Base-by-base conservation (phyloP, 192 early-diverging fungal genomes). In the Gonapodya prolifera region DNA sequence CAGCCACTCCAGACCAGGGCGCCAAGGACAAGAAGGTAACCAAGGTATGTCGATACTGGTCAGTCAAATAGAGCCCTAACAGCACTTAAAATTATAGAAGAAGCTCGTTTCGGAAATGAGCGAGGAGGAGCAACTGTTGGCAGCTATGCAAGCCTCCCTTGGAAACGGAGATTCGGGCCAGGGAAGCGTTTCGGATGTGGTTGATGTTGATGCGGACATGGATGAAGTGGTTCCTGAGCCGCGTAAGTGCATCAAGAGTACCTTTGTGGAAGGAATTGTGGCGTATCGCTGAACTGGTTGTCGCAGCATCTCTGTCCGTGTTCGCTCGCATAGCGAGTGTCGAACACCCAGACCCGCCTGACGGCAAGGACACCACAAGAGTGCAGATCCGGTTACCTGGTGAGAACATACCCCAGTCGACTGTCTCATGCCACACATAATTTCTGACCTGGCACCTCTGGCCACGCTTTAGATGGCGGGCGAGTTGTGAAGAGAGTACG, bases 121-220 rank as follows among this genome's bases (percentile, higher is more conserved):
- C 16, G 95, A 96, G 84, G 96, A 96, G 69, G 95, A 98, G 75
- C 93, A 95, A 81, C 79, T 98, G 13, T 87, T 89, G 18, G 87
- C 92, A 23, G 95, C 95, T 16, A 90, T 98, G 77, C 86, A 85
- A 30, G 94, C 92, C 0, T 95, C 94, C 33, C 83, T 91, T 2
- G 73, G 77, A 31, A 74, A 34, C 30, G 36, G 76, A 2, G 78
- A 69, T 28, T 81, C 81, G 2, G 80, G 80, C 30, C 77, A 79
- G n/a, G 84, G 82, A 34, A 70, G 34, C 31, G 79, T 78, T 17
- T 80, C 77, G 8, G 78, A 78, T 8, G 45, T 69, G 45, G 45
- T 69, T 8, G n/a, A 8, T n/a, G 13, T 69, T 8, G 45, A 69
- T n/a, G 45, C 45, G 45, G 45, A 69, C 13, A n/a, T 16, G 45